phyloP scores from a whole-genome alignment of 192 early-diverging fungal species.

The Piromyces sp. region DNA sequence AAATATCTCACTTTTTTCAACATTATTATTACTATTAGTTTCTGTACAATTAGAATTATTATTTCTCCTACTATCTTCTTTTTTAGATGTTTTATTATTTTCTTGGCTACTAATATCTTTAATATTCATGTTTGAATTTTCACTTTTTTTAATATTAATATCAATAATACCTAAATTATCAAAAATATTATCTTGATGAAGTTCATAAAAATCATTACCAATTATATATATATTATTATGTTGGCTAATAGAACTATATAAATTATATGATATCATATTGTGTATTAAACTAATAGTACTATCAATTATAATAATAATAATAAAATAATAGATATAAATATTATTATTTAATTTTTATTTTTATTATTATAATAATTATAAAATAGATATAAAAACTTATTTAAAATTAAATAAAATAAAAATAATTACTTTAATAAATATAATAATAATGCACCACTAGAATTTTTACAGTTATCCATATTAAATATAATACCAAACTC shows the following conservation, averaged over 20 bases:
- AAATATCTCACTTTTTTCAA: too few relatives aligned
- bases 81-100: too few relatives aligned
- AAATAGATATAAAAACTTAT: too few relatives aligned
- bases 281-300: not conserved
- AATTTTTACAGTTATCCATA: not conserved
- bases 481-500: not conserved
- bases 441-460: not conserved
- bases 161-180: too few relatives aligned
- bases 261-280: not conserved
- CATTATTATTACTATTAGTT: too few relatives aligned
- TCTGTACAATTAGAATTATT: too few relatives aligned
- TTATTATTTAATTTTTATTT: too few relatives aligned
- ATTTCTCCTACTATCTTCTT: too few relatives aligned
- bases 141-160: too few relatives aligned
- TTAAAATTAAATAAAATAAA: not conserved
- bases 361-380: too few relatives aligned
- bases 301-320: not conserved
- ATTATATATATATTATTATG: not conserved
- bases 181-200: not conserved
- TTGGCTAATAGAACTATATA: not conserved
- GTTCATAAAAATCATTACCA: not conserved
- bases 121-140: too few relatives aligned
- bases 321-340: not conserved
- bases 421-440: not conserved
- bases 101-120: too few relatives aligned